Evolutionary conservation across 208 protist genomes (phyloP).

Genomic region (Leishmania mexicana): DNA sequence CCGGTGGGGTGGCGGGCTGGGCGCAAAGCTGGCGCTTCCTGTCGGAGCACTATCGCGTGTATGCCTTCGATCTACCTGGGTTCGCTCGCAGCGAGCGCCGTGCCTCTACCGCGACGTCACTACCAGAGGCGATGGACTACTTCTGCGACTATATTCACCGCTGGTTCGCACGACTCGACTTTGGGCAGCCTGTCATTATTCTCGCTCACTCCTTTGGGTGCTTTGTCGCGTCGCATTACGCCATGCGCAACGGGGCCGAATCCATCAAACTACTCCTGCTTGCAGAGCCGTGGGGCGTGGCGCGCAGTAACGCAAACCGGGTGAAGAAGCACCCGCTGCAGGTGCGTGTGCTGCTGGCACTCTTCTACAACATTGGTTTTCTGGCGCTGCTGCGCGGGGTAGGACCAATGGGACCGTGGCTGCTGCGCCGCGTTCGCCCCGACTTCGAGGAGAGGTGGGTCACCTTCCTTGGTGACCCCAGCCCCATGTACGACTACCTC

Average conservation of each 20-base stretch:
- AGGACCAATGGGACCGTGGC: slow-evolving; percentile 49
- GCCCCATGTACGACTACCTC: slow-evolving; percentile 69
- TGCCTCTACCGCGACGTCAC: slow-evolving; percentile 12
- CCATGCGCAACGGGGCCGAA: slow-evolving; percentile 30
- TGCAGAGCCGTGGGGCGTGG: slow-evolving; percentile 70
- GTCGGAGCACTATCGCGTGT: slow-evolving; percentile 43
- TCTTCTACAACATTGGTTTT: slow-evolving; percentile 47
- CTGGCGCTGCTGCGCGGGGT: slow-evolving; percentile 45
- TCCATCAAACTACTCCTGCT: slow-evolving; percentile 42
- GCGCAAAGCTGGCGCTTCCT: slow-evolving; percentile 66
- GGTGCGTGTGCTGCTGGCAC: slow-evolving; percentile 25
- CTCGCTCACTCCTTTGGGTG: slow-evolving; percentile 68
- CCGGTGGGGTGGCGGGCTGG: slow-evolving; percentile 65
- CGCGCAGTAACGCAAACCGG: slow-evolving; percentile 21
- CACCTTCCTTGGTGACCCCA: slow-evolving; percentile 40
- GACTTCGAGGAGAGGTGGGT: slow-evolving; percentile 62
- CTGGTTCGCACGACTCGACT: slow-evolving; percentile 45
- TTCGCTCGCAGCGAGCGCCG: slow-evolving; percentile 59
- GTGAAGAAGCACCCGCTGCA: slow-evolving; percentile 33
- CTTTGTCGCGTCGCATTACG: slow-evolving; percentile 52
- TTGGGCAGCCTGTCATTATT: slow-evolving; percentile 43
- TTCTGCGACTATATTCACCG: slow-evolving; percentile 37
- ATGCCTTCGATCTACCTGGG: slow-evolving; percentile 63
- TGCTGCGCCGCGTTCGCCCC: slow-evolving; percentile 47
- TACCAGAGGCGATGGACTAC: slow-evolving; percentile 46